A percentile compares a stretch with the other conserved stretches of the same genome.
Conservation (phyloP, 257 asterid species). For the Coffea eugenioides region DNA sequence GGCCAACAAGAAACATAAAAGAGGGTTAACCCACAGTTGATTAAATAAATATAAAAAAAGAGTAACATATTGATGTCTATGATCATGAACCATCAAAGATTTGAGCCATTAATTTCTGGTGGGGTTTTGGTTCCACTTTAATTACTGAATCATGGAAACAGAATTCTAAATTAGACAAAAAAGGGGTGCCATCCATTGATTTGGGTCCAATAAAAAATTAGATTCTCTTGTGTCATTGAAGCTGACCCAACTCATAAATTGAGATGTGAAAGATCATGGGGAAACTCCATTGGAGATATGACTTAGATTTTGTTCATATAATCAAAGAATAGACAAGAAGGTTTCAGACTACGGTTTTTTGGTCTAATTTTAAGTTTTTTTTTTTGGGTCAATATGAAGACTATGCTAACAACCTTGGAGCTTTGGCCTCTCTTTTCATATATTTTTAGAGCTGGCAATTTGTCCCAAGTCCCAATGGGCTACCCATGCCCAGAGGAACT, state of each 20-base stretch:
- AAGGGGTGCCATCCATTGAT: neutral
- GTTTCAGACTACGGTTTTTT: neutral
- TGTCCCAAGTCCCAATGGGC: too few species aligned
- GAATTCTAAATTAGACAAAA: too few species aligned
- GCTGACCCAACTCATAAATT: neutral
- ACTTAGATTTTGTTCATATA: neutral
- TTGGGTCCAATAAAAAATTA: neutral
- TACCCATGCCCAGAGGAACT: too few species aligned
- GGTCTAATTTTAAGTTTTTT: neutral
- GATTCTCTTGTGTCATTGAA: conserved; percentile 1
- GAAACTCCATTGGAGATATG: neutral
- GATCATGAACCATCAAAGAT: too few species aligned
- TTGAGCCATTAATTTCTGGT: too few species aligned
- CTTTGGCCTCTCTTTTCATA: neutral
- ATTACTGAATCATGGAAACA: too few species aligned
- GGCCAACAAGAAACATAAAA: too few species aligned
- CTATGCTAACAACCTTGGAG: neutral
- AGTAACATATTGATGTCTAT: too few species aligned
- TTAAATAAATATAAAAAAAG: too few species aligned
- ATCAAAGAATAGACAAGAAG: neutral
- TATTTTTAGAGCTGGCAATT: too few species aligned
- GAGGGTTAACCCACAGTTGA: too few species aligned
- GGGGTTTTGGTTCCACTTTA: too few species aligned
- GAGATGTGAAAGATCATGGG: neutral
- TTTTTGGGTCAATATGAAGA: neutral